Evolutionary conservation across 768 basidiomycete genomes (phyloP), one percentile per base, ranked within the genome.

Genomic region (Pleurotus eryngii): DNA sequence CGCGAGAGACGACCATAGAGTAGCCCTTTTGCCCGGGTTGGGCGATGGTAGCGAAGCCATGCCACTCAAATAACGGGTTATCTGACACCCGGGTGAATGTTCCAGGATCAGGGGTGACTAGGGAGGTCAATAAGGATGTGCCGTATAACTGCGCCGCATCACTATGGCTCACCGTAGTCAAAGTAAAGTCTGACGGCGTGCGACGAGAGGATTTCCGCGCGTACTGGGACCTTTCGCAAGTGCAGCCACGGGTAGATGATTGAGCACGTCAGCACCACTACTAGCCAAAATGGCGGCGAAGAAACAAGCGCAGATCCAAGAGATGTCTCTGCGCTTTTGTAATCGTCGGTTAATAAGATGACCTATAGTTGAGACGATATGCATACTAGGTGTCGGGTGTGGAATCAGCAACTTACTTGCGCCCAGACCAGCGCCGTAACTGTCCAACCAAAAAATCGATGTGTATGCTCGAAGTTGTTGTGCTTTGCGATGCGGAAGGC

Each of bases 1-100:
- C 81, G 22, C 74, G 75, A 3, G 80, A 81, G 11, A 83, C 78
- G 12, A 84, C 76, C 30, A 81, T 67, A n/a, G 80, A 82, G 65
- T 77, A 83, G 0, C 76, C 78, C 43, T 66, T 65, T 39, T 66
- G 63, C 56, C 68, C 71, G n/a, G 71, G 66, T 70, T 72, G 59
- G 3, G 72, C 68, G 57, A 72, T 70, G 14, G 76, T 76, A 1
- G 78, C 81, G 59, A 81, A 81, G 0, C 74, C 74, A 62, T 81
- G 80, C 79, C 80, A 81, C 62, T 82, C 80, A 12, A 74, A 54
- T 17, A 81, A 68, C 4, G 80, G 81, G 15, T 63, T 67, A 17
- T 61, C 68, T n/a, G 72, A 73, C 6, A 72, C 55, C 20, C 63
- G 55, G 26, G 56, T 46, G 43, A 60, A 61, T 26, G 49, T 59